phyloP scores from a whole-genome alignment of 2,329 filamentous ascomycete species.

The Microcera coccophila region DNA sequence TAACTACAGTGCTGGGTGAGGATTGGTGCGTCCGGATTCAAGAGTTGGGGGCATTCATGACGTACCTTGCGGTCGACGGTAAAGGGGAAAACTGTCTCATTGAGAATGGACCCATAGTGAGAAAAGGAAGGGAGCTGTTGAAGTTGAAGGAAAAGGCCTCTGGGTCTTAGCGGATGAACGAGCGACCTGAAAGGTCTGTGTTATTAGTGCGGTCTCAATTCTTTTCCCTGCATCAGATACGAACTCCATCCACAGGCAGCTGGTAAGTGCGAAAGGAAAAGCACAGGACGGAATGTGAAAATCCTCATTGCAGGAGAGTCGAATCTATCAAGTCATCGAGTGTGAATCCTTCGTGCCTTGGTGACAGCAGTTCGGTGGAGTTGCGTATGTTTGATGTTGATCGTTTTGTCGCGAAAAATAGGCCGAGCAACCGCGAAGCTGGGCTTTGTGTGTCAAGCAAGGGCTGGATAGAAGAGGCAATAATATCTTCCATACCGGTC shows the following conservation, averaged over 20 bases:
- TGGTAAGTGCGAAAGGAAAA: too few species aligned
- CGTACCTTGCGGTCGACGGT: slow-evolving; percentile 14
- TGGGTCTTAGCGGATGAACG: not conserved
- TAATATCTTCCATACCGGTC: slow-evolving; percentile 8
- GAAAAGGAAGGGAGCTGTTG: slow-evolving; percentile 11
- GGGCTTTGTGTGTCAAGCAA: slow-evolving; percentile 4
- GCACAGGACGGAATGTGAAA: too few species aligned
- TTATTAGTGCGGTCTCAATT: too few species aligned
- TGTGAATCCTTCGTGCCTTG: not conserved
- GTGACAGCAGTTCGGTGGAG: not conserved
- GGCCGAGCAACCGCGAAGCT: slow-evolving; percentile 1
- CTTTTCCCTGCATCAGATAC: too few species aligned
- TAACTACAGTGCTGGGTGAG: slow-evolving; percentile 13
- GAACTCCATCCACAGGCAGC: too few species aligned
- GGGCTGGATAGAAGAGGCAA: slow-evolving; percentile 8
- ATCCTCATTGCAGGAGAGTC: not conserved
- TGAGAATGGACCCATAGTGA: slow-evolving; percentile 12
- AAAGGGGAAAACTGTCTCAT: slow-evolving; percentile 7
- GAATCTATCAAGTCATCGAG: slow-evolving; percentile 7
- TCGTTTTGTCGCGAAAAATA: not conserved
- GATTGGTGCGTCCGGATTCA: slow-evolving; percentile 14
- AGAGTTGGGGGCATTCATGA: slow-evolving; percentile 19
- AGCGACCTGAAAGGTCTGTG: too few species aligned
- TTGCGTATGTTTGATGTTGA: not conserved
- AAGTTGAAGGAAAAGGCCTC: not conserved